Conservation (phyloP, 2,329 filamentous ascomycete species). For the Aspergillus hiratsukae region DNA sequence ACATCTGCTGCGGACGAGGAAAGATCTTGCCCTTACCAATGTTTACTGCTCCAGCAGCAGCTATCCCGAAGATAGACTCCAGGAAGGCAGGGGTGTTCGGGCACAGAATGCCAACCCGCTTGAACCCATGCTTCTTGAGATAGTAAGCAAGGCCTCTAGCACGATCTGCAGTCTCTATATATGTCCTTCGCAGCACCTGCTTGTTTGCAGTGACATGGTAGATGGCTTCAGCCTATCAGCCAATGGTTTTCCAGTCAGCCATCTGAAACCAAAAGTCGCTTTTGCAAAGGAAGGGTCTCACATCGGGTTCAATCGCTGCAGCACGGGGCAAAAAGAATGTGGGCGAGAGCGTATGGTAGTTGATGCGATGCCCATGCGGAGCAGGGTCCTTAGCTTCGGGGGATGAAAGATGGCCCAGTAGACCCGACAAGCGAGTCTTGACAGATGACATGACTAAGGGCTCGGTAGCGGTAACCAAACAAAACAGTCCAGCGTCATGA, state of each 20-base stretch:
- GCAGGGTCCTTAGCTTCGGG: conserved; percentile 17
- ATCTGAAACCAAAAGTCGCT: not conserved
- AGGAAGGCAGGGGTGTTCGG: conserved; percentile 95
- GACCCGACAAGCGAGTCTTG: conserved; percentile 24
- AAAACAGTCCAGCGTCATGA: not conserved
- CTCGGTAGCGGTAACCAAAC: not conserved
- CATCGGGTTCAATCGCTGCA: conserved; percentile 78
- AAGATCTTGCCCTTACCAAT: conserved; percentile 48
- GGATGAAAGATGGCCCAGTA: conserved; percentile 27
- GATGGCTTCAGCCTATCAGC: conserved; percentile 64
- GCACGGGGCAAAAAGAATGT: conserved; percentile 84
- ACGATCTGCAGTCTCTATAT: conserved; percentile 77
- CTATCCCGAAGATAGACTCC: conserved; percentile 83
- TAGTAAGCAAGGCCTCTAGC: conserved; percentile 86
- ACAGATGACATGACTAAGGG: conserved; percentile 22
- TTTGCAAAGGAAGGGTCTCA: conserved; percentile 25
- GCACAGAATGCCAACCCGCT: conserved; percentile 76
- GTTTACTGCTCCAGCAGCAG: conserved; percentile 72
- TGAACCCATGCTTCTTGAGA: conserved; percentile 66
- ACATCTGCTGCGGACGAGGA: not conserved
- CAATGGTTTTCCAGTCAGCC: not conserved
- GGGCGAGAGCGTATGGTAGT: conserved; percentile 65
- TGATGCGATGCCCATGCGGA: conserved; percentile 32
- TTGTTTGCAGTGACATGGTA: conserved; percentile 79
- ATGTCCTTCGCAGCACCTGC: conserved; percentile 68